Base-by-base conservation (phyloP, 1,139 yeast species). In the Wickerhamomyces sp. region DNA sequence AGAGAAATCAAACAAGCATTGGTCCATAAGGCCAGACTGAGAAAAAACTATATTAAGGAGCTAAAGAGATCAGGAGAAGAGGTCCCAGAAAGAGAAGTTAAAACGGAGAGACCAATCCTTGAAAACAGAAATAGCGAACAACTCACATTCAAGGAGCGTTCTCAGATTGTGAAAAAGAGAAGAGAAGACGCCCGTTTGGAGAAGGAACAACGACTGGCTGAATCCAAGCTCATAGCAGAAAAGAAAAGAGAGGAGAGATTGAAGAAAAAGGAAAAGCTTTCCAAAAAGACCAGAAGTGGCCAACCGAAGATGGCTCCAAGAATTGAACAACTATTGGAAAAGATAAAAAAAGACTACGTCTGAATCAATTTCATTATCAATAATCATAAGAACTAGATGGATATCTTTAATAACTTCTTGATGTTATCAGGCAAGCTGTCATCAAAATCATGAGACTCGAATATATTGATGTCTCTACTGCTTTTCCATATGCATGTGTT, bases 261-360 rank as follows among this genome's bases (percentile, higher is more conserved):
- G 47, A 63, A 65, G 42, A 76, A 75, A 57, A 75, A 79, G 51
- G 76, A 76, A 47, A 68, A 67, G 34, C 55, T 84, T 10, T 66
- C 79, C 2, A 76, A 84, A 52, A 80, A 72, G 49, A 90, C 96
- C 1, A 72, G 72, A 52, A 64, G 72, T 7, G 97, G 98, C 1
- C 98, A 91, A 63, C 97, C 97, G 2, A 65, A 79, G 42, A 88
- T 91, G 95, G 96, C 89, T 0, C 94, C 96, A 10, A 76, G 95
- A 62, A 88, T 91, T 49, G 84, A 81, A 49, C 78, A 81, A 55
- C 69, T 91, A 39, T 71, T 91, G 45, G 95, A 86, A 46, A 88
- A 89, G 64, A 87, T 91, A 51, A 79, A 77, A 57, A 71, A 69
- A 43, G 81, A 79, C 50, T 44, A 30, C 23, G 33, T 31, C 32